Base-by-base conservation (phyloP, 768 basidiomycete species). In the Kwoniella sp. region DNA sequence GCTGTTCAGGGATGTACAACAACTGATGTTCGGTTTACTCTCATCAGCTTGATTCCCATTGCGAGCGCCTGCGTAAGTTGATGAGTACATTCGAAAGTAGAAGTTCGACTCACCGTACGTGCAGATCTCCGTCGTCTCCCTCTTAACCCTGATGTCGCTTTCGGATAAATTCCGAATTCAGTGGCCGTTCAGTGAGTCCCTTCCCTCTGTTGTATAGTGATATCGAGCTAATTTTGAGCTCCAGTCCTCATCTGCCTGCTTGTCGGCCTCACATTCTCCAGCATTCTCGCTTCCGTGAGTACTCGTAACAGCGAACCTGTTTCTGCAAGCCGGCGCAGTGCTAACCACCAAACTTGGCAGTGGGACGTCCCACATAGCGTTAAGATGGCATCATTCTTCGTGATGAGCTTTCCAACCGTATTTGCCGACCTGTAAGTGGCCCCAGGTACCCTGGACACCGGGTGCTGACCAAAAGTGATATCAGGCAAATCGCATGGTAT, bases 101-200 rank as follows among this genome's bases (percentile, higher is more conserved):
- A 15, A 44, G 40, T 3, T 44, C 8, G 3, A 15, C 40, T 44
- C 40, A 44, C 40, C 40, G 17, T 19, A 10, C 17, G 3, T 44
- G 17, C 51, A 61, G 60, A 61, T 61, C 51, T 24, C 29, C 36
- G 40, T 61, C 26, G 60, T 61, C 26, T 61, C 60, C 1, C 60
- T 61, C 15, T 26, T 61, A 21, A 54, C 29, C 33, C n/a, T 61
- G 8, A 24, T 61, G 26, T 37, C 60, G 4, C 12, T 61, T 24
- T 61, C 60, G 25, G 60, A 61, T 22, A 53, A 37, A 46, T 54
- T 61, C 37, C 49, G 51, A 7, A 46, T 40, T 22, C 50, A 40
- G 29, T 61, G 51, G 49, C 60, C 60, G 8, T 61, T 61, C 37
- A 21, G 60, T 61, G 26, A 53, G 60, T 61, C n/a, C 10, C 40